A percentile compares a stretch with the other conserved stretches of the same genome.
These are phyloP conservation scores for Phytopythium aichiense DNA, from an alignment of 352 stramenopile genomes.

Conservation along the genomic window DNA sequence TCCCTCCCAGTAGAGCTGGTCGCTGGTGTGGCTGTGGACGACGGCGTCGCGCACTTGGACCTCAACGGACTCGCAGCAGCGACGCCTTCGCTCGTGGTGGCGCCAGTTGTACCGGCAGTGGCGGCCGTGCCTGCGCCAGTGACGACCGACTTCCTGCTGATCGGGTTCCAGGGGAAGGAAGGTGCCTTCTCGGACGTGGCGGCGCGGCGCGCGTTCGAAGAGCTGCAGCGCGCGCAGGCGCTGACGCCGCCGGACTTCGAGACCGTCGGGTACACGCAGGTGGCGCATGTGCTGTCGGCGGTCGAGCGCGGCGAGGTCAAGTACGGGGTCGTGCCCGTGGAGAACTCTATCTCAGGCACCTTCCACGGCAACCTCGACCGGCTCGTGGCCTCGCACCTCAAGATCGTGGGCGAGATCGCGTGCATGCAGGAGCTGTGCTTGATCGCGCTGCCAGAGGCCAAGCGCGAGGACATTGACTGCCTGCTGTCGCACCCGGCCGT, in stretches of 20 bases:
- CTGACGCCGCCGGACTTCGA: slow-evolving; percentile 49
- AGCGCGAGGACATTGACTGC: slow-evolving; percentile 41
- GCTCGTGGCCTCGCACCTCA: slow-evolving; percentile 55
- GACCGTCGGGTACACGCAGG: slow-evolving; percentile 54
- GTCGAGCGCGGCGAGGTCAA: slow-evolving; percentile 54
- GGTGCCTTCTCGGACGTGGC: slow-evolving; percentile 71
- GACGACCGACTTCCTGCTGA: slow-evolving; percentile 36
- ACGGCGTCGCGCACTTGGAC: neutral
- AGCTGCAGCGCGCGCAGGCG: slow-evolving; percentile 39
- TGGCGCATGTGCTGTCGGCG: slow-evolving; percentile 49
- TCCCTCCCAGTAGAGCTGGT: neutral
- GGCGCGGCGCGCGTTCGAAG: slow-evolving; percentile 47
- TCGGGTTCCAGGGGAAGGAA: slow-evolving; percentile 71
- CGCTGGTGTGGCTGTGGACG: neutral
- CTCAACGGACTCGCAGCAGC: neutral
- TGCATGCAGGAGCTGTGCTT: slow-evolving; percentile 66
- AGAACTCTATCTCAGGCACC: slow-evolving; percentile 73
- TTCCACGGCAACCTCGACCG: slow-evolving; percentile 71
- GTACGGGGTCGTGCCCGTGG: slow-evolving; percentile 58
- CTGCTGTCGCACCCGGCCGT: slow-evolving; percentile 61
- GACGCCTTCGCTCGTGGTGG: neutral
- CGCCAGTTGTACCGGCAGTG: neutral
- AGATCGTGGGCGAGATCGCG: slow-evolving; percentile 70
- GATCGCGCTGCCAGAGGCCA: slow-evolving; percentile 35
- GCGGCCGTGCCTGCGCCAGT: neutral